Conservation (phyloP, 805 yeast genomes). For the Ogataea trehalophila region DNA sequence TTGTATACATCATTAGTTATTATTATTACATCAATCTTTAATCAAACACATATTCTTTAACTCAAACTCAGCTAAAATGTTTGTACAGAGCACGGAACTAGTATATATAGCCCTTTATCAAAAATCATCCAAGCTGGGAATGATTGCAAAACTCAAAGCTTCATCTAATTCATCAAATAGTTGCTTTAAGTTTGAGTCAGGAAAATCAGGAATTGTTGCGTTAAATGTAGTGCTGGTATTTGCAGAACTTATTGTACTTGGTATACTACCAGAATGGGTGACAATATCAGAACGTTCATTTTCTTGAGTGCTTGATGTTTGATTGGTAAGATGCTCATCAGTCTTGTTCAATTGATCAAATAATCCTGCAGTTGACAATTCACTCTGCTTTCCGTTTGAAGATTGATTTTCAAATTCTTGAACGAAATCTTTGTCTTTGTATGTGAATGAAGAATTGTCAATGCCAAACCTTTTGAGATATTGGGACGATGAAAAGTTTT, state of each 20-base stretch:
- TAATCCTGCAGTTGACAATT: no score
- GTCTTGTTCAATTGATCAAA: background rate
- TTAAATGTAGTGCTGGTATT: background rate
- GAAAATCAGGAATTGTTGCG: background rate
- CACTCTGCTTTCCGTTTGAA: no score
- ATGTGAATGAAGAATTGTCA: no score
- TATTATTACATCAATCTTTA: no score
- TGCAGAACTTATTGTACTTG: background rate
- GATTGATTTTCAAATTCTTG: no score
- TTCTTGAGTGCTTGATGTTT: background rate
- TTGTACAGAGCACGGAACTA: no score
- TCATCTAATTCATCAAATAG: background rate
- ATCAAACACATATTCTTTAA: no score
- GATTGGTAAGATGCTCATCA: background rate
- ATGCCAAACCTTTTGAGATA: no score
- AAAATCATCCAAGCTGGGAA: no score
- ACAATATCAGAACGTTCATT: background rate
- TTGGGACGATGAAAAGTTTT: background rate
- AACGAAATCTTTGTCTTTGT: no score
- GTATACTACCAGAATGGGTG: background rate
- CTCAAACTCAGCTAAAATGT: no score
- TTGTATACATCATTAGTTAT: background rate
- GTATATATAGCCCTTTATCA: no score
- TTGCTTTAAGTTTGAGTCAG: background rate
- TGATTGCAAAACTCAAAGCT: background rate